These are phyloP conservation scores for Phytophthora chlamydospora DNA, from an alignment of 352 stramenopile species.

Conservation along the genomic window DNA sequence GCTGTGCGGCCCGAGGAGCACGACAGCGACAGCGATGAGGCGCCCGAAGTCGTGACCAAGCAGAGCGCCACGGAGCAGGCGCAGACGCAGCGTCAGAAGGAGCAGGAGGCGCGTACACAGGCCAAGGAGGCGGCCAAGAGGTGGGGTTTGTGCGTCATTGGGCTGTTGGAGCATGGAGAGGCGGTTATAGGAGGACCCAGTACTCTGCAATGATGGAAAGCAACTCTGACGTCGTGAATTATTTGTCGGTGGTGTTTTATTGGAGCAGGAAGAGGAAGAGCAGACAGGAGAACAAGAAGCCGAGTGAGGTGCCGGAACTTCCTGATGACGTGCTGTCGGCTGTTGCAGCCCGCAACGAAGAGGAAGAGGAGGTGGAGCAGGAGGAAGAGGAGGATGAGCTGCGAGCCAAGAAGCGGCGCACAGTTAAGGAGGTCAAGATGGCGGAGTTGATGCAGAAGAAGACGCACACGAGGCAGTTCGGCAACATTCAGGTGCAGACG, in stretches of 20 bases:
- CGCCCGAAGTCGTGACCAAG: slow-evolving; percentile 81
- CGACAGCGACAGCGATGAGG: slow-evolving; percentile 73
- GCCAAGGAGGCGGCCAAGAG: slow-evolving; percentile 50
- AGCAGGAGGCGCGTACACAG: slow-evolving; percentile 54
- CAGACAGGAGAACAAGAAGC: slow-evolving; percentile 25
- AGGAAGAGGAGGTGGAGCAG: slow-evolving; percentile 58
- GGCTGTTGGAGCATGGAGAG: not conserved
- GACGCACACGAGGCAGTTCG: slow-evolving; percentile 78
- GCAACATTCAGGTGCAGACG: slow-evolving; percentile 76
- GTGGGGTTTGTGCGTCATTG: slow-evolving; percentile 27
- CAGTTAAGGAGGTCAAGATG: slow-evolving; percentile 27
- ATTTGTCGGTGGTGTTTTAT: slow-evolving; percentile 13
- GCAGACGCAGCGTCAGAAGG: slow-evolving; percentile 51
- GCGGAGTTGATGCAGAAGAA: slow-evolving; percentile 45
- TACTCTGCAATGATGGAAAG: slow-evolving; percentile 13
- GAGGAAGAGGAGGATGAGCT: slow-evolving; percentile 34
- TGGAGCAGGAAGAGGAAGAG: slow-evolving; percentile 59
- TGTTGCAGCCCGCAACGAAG: slow-evolving; percentile 67
- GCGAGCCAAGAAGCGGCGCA: slow-evolving; percentile 35
- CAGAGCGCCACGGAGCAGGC: slow-evolving; percentile 64
- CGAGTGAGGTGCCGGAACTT: slow-evolving; percentile 49
- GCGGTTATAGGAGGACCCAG: not conserved
- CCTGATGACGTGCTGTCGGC: slow-evolving; percentile 68
- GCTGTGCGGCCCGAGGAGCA: slow-evolving; percentile 21
- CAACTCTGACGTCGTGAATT: not conserved